Base-by-base conservation (phyloP, 495 filamentous ascomycete species). In the Penicillium psychrofluorescens region DNA sequence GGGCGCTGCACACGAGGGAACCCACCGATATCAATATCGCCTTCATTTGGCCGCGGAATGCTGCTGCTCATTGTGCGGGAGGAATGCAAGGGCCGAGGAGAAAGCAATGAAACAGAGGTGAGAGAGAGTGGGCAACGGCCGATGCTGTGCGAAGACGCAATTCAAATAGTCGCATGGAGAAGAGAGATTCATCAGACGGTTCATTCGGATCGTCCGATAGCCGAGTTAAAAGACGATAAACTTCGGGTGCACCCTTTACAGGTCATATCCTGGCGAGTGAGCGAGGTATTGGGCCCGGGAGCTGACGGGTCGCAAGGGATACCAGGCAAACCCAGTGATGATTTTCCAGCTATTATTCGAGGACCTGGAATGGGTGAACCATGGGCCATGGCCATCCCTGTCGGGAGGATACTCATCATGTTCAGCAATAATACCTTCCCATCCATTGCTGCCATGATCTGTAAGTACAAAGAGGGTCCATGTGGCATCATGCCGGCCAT, bases 11-110 rank as follows among this genome's bases (percentile, higher is more conserved):
- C 11, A 29, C 42, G 27, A 37, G 12, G 45, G 31, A 31, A 39
- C 59, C 27, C 44, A 62, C 61, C 61, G 2, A 61, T 58, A 39
- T 64, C 48, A 22, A 62, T 36, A 45, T 64, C 61, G 5, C 59
- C 61, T 36, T 61, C 61, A 13, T 14, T 6, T 11, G 61, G 61
- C 15, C 38, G 44, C 6, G 61, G 61, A 41, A 64, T 54, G 41
- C 51, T 41, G 22, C 22, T 22, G 22, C 22, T 22, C 59, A 64
- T 64, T 0, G 29, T 54, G 42, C 41, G 38, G 35, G 43, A 28
- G 32, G 29, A 27, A 42, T 37, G 36, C 36, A 48, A 38, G 38
- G 15, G 39, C 41, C 11, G 34, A 38, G n/a, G n/a, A 27, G 22
- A 12, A 46, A 41, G 36, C 12, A 10, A 36, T 12, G 38, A 31